Evolutionary conservation across 2,329 filamentous ascomycete genomes (phyloP).

Genomic region (Pseudogymnoascus destructans): DNA sequence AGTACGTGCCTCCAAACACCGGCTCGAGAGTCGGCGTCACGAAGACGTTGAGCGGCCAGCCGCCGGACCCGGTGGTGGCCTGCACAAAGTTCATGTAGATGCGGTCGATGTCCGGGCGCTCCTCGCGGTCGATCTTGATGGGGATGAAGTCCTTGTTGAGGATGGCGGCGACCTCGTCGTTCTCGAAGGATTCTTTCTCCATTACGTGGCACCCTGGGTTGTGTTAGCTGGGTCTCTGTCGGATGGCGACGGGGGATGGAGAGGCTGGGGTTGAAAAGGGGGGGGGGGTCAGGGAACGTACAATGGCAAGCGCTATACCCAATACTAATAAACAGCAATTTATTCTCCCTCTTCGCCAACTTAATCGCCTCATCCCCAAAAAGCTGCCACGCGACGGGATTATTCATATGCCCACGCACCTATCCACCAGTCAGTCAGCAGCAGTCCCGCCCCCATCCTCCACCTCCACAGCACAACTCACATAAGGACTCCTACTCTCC

Average conservation of each 20-base stretch:
- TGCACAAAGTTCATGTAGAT: conserved; percentile 99
- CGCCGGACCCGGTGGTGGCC: conserved; percentile 76
- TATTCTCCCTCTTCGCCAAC: conserved; percentile 68
- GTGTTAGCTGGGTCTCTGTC: not conserved
- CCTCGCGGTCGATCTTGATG: conserved; percentile 85
- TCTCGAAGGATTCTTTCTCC: conserved; percentile 81
- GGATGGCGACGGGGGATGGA: too few species aligned
- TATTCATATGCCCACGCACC: conserved; percentile 61
- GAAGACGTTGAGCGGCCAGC: conserved; percentile 96
- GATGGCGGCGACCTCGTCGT: conserved; percentile 63
- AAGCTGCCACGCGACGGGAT: conserved; percentile 83
- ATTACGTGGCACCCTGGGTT: conserved; percentile 70
- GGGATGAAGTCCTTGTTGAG: conserved; percentile 84
- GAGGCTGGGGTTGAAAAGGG: too few species aligned
- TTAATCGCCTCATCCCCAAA: conserved; percentile 66
- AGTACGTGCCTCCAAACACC: conserved; percentile 93
- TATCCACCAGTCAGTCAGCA: not conserved
- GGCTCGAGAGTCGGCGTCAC: conserved; percentile 85
- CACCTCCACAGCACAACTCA: conserved; percentile 27
- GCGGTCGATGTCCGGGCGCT: conserved; percentile 83
- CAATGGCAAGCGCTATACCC: conserved; percentile 94
- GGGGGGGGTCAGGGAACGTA: conserved; percentile 32
- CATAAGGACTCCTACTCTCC: conserved; percentile 54
- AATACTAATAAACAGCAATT: conserved; percentile 84
- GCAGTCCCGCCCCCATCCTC: too few species aligned